These are phyloP conservation scores for Saccharomycodes ludwigii DNA, from an alignment of 805 yeast genomes.

Conservation along the genomic window DNA sequence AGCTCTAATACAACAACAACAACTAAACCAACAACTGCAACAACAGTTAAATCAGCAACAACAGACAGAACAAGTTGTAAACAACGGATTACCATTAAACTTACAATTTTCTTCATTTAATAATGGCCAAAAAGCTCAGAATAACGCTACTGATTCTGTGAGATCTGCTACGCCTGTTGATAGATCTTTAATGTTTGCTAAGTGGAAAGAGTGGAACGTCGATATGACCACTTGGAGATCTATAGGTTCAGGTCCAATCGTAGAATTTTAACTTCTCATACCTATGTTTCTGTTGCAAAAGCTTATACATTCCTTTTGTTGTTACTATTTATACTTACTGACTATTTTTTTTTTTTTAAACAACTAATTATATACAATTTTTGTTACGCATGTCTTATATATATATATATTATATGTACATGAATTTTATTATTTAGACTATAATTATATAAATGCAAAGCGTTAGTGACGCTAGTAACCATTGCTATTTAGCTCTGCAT, in stretches of 20 bases:
- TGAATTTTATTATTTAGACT: slow-evolving; percentile 4
- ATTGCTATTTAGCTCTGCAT: slow-evolving; percentile 51
- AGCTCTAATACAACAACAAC: slow-evolving; percentile 7
- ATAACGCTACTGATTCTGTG: too few relatives aligned
- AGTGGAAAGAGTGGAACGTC: slow-evolving; percentile 77
- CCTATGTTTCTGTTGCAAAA: neutral
- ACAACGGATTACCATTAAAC: slow-evolving; percentile 10
- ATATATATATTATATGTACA: slow-evolving; percentile 5
- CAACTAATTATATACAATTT: neutral
- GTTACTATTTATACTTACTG: neutral
- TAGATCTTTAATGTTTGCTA: slow-evolving; percentile 40
- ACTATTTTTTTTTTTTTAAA: slow-evolving; percentile 6
- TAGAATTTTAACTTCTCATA: slow-evolving; percentile 32
- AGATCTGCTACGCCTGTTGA: slow-evolving; percentile 28
- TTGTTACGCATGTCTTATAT: too few relatives aligned
- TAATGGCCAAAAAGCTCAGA: slow-evolving; percentile 10
- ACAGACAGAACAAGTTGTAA: slow-evolving; percentile 9
- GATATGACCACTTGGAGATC: slow-evolving; percentile 81
- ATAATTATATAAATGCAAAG: too few relatives aligned
- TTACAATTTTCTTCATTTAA: slow-evolving; percentile 2
- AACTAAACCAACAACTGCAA: slow-evolving; percentile 8
- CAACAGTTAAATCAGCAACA: slow-evolving; percentile 15
- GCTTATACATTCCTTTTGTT: neutral
- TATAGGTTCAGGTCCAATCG: slow-evolving; percentile 50
- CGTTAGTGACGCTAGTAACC: too few relatives aligned